Base-by-base conservation (phyloP, 2,329 filamentous ascomycete genomes). In the Microascus cirrosus region DNA sequence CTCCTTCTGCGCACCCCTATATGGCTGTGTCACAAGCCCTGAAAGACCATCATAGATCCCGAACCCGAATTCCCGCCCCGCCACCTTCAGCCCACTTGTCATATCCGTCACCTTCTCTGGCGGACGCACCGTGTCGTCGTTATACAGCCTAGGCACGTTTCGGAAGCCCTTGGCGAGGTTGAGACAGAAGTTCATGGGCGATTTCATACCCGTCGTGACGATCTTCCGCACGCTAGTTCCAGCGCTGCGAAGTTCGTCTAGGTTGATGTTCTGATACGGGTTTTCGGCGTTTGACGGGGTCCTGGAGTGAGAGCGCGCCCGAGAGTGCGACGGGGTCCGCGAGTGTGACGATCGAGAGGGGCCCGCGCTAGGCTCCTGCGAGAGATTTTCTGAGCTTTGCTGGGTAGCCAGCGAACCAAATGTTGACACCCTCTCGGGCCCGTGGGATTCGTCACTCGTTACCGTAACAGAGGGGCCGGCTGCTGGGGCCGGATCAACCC, bases 131-230 rank as follows among this genome's bases (percentile, higher is more conserved):
- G 85, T 92, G 1, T 89, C 84, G 65, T 95, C 91, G 50, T 91
- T 88, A 67, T 96, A 96, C 1, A 96, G 74, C 63, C 83, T 86
- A 0, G 92, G 91, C 6, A 89, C 86, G 64, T 96, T 96, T 67
- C 93, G 87, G 68, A 96, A 95, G 0, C 92, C 92, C 69, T 87
- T 88, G 0, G 91, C 87, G 42, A 96, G 72, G 1, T 88, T 88
- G 50, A 96, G 73, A 48, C 89, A 89, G 62, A 96, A 87, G 68
- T 95, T 90, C 78, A 94, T 86, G 0, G 91, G 92, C 1, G 86
- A 86, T 64, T 88, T 89, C 60, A 93, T 77, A 5, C 88, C 83
- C n/a, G 55, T 57, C 5, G 48, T 57, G 18, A 57, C 55, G 12
- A 57, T 53, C 22, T 51, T 42, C 18, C 55, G 45, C 32, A 57